Conservation (phyloP, 106 monocot genomes). For the Dendrobium catenatum region DNA sequence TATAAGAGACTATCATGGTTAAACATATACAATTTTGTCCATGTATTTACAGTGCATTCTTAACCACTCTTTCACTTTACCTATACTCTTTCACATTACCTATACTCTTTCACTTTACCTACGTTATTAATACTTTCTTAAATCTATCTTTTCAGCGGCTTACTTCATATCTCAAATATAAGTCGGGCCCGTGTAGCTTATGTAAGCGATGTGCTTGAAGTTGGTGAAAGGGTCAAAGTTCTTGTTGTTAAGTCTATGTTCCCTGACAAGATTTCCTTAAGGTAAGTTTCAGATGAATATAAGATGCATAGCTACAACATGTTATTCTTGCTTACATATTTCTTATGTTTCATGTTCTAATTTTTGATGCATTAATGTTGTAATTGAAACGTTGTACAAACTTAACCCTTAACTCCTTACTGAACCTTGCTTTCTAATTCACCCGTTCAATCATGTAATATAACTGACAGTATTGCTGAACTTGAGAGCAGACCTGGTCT, state of each 20-base stretch:
- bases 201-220: conserved; percentile 50
- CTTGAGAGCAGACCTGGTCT: conserved; percentile 82
- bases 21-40: too few relatives aligned
- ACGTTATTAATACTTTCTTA: not conserved
- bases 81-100: too few relatives aligned
- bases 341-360: not conserved
- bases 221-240: conserved; percentile 90
- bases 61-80: too few relatives aligned
- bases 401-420: not conserved
- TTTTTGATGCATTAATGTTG: not conserved
- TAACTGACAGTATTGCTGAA: conserved; percentile 62
- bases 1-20: too few relatives aligned
- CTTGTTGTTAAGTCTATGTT: conserved; percentile 88
- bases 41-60: not conserved
- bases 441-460: not conserved
- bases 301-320: not conserved
- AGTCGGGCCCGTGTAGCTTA: conserved; percentile 37
- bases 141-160: conserved; percentile 51
- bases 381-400: not conserved
- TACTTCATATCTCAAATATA: conserved; percentile 89
- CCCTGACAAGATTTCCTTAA: conserved; percentile 76
- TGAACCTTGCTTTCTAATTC: not conserved
- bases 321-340: conserved; percentile 3
- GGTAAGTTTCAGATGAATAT: conserved; percentile 29
- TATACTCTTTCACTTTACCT: too few relatives aligned